phyloP scores from a whole-genome alignment of 768 basidiomycete species.

The Suillus ampliporus region DNA sequence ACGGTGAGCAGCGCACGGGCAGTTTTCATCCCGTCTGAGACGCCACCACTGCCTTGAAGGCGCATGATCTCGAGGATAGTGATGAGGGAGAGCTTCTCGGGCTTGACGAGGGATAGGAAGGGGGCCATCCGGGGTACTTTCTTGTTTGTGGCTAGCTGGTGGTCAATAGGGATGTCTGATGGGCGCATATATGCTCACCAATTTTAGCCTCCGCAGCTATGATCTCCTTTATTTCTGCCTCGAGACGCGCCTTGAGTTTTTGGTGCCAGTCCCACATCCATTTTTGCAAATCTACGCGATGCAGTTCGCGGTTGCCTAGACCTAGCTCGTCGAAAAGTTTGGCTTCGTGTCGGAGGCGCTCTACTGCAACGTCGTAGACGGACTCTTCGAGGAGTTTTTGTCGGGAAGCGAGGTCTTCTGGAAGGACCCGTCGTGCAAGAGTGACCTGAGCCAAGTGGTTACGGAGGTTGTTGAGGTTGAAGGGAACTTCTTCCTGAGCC shows the following conservation, averaged over 20 bases:
- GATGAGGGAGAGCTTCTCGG: conserved; percentile 83
- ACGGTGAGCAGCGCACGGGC: conserved; percentile 79
- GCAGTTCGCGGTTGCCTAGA: conserved; percentile 50
- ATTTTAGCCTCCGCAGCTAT: conserved; percentile 39
- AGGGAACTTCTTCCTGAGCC: conserved; percentile 56
- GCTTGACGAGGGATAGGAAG: conserved; percentile 77
- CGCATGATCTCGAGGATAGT: conserved; percentile 91
- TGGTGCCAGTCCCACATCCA: conserved; percentile 91
- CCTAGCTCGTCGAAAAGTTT: conserved; percentile 64
- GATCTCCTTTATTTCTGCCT: conserved; percentile 55
- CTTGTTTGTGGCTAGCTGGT: not conserved
- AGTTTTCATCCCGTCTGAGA: conserved; percentile 89
- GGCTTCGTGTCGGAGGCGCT: conserved; percentile 68
- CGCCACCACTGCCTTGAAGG: conserved; percentile 73
- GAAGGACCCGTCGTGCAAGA: conserved; percentile 65
- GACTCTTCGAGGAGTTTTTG: conserved; percentile 86
- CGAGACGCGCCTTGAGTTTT: conserved; percentile 55
- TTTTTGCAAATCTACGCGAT: conserved; percentile 57
- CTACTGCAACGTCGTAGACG: conserved; percentile 81
- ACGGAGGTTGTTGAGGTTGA: conserved; percentile 76
- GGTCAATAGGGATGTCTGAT: not conserved
- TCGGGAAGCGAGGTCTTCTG: conserved; percentile 68
- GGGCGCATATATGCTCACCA: conserved; percentile 20
- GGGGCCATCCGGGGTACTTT: conserved; percentile 51
- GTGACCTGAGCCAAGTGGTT: conserved; percentile 68